phyloP scores from a whole-genome alignment of 345 rosid species.

The Iberis pinnata region DNA sequence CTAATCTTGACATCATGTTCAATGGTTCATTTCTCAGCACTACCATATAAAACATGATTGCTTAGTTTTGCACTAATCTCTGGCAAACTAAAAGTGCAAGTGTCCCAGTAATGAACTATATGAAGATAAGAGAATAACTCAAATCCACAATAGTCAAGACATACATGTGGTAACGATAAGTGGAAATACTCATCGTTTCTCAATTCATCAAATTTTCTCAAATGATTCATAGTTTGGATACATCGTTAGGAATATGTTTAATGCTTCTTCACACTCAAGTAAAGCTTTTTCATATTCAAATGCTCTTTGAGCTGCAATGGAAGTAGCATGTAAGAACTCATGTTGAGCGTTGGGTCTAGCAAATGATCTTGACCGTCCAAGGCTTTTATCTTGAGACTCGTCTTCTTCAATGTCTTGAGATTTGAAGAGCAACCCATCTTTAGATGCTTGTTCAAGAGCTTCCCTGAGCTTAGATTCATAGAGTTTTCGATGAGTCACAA shows the following conservation, averaged over 20 bases:
- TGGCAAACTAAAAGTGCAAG: conserved; percentile 92
- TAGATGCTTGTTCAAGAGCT: conserved; percentile 94
- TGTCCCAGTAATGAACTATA: conserved; percentile 88
- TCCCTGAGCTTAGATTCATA: conserved; percentile 85
- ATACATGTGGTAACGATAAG: conserved; percentile 77
- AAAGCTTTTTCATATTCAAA: conserved; percentile 68
- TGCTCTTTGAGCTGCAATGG: conserved; percentile 70
- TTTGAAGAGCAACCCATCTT: conserved; percentile 77
- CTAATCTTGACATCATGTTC: conserved; percentile 84
- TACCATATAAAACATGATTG: conserved; percentile 88
- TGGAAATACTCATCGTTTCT: conserved; percentile 74
- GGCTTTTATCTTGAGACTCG: conserved; percentile 51
- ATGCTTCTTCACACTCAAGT: conserved; percentile 56
- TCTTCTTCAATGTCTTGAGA: conserved; percentile 66
- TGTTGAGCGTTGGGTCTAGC: conserved; percentile 94
- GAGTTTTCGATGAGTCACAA: conserved; percentile 50
- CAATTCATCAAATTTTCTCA: conserved; percentile 74
- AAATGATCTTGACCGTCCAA: conserved; percentile 88
- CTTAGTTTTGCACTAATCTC: conserved; percentile 93
- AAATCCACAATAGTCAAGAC: conserved; percentile 97
- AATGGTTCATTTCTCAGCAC: conserved; percentile 81
- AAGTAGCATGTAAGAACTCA: conserved; percentile 83
- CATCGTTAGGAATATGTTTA: conserved; percentile 67
- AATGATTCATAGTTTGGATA: conserved; percentile 82
- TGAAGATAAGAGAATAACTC: conserved; percentile 92